Evolutionary conservation across 176 grass and related monocot genomes (phyloP).

Genomic region (Paspalum vaginatum): DNA sequence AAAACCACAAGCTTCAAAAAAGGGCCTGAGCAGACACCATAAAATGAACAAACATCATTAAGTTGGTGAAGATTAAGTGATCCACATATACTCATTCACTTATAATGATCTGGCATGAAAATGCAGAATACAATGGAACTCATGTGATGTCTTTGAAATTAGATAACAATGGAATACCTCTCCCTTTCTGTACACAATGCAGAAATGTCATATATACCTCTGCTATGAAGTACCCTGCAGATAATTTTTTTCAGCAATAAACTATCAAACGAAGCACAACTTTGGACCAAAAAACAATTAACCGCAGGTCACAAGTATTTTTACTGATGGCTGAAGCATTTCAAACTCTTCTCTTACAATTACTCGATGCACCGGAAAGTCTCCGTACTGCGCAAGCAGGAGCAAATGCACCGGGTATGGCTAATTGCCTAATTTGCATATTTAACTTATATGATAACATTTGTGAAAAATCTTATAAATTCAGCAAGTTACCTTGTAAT

Average conservation of each 20-base stretch:
- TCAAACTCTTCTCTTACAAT: neutral
- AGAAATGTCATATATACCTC: conserved; percentile 92
- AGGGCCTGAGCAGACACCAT: conserved; percentile 54
- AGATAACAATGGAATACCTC: conserved; percentile 49
- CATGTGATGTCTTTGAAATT: neutral
- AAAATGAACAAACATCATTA: conserved; percentile 17
- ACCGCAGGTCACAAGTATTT: neutral
- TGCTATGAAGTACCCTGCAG: conserved; percentile 69
- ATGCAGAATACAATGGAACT: neutral
- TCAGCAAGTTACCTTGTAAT: conserved; percentile 62
- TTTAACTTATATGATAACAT: no score
- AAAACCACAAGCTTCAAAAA: conserved; percentile 87
- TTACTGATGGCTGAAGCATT: neutral
- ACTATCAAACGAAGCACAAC: conserved; percentile 25
- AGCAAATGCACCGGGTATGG: no score
- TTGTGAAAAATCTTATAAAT: neutral
- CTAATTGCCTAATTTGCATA: no score
- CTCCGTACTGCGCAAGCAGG: no score
- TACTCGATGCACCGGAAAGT: neutral
- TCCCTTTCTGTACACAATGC: conserved; percentile 83
- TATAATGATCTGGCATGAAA: neutral
- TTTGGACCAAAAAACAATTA: conserved; percentile 24
- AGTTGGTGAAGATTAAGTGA: neutral
- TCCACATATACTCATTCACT: neutral
- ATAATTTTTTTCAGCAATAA: conserved; percentile 23